Evolutionary conservation across 805 yeast species (phyloP).

Genomic region (Kodamaea restingae): DNA sequence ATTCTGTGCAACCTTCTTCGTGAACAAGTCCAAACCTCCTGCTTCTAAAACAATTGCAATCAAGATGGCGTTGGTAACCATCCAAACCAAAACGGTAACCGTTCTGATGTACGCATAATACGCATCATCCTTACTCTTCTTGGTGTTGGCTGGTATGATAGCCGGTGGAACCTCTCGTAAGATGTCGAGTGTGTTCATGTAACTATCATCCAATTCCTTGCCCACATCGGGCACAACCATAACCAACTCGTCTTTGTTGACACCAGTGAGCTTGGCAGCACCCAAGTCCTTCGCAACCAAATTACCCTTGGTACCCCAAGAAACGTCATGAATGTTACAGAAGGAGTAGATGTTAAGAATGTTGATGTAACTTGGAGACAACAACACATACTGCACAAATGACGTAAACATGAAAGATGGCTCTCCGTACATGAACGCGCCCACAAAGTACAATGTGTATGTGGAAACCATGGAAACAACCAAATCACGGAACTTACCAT

Average conservation of each 20-base stretch:
- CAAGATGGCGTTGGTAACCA: constrained; percentile 76
- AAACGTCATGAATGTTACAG: constrained; percentile 92
- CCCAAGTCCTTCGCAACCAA: constrained; percentile 69
- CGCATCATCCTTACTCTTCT: constrained; percentile 49
- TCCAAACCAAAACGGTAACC: constrained; percentile 84
- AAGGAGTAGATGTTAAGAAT: constrained; percentile 92
- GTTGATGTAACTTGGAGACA: constrained; percentile 88
- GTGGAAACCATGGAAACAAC: constrained; percentile 84
- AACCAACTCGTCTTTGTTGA: constrained; percentile 36
- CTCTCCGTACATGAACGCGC: constrained; percentile 78
- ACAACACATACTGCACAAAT: constrained; percentile 73
- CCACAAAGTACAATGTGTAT: constrained; percentile 71
- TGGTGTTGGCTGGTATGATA: constrained; percentile 24
- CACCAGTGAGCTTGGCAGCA: constrained; percentile 59
- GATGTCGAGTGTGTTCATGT: constrained; percentile 58
- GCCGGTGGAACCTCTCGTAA: constrained; percentile 43
- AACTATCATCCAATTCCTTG: constrained; percentile 71
- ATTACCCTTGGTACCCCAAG: constrained; percentile 97
- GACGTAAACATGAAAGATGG: constrained; percentile 93
- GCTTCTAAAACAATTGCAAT: constrained; percentile 80
- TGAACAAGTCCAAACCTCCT: constrained; percentile 61
- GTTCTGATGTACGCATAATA: constrained; percentile 91
- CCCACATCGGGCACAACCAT: constrained; percentile 62
- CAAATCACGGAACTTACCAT: constrained; percentile 77
- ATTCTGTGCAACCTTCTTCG: constrained; percentile 26